These are phyloP conservation scores for Melanopsichium pennsylvanicum DNA, from an alignment of 1,284 basidiomycete species.

Conservation along the genomic window DNA sequence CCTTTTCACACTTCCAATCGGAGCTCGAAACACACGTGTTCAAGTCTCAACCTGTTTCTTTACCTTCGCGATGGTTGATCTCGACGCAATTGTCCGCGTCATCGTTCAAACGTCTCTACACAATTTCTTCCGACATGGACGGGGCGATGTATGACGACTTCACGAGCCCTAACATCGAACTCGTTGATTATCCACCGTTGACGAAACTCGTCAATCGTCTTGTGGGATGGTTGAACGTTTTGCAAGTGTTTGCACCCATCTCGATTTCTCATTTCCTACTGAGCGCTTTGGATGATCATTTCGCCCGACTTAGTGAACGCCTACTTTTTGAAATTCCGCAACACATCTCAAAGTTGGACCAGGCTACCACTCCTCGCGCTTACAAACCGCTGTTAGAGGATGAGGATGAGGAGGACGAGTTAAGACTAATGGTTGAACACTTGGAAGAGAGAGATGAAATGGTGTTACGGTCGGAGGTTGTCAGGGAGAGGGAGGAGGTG, in stretches of 20 bases:
- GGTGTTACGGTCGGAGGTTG: conserved; percentile 4
- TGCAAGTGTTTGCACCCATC: conserved; percentile 23
- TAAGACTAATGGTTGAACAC: too few species aligned
- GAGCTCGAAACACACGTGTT: conserved; percentile 6
- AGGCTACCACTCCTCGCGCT: not conserved
- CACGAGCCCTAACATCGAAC: conserved; percentile 22
- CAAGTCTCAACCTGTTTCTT: not conserved
- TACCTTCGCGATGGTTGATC: conserved; percentile 15
- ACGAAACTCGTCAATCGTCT: conserved; percentile 28
- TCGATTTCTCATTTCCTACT: not conserved
- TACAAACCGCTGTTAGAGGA: conserved; percentile 6
- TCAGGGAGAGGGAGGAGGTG: conserved; percentile 8
- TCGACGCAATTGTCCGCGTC: conserved; percentile 12
- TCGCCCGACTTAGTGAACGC: conserved; percentile 4
- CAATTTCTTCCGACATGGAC: not conserved
- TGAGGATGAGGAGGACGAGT: too few species aligned
- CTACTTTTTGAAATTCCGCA: conserved; percentile 3
- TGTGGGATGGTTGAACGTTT: conserved; percentile 22
- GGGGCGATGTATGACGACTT: conserved; percentile 16
- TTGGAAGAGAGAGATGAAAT: too few species aligned
- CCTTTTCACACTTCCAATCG: conserved; percentile 4
- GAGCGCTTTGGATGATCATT: not conserved
- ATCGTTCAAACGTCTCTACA: conserved; percentile 11
- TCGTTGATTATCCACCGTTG: conserved; percentile 25
- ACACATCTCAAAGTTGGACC: not conserved